Evolutionary conservation across 2,329 filamentous ascomycete species (phyloP), one percentile per base, ranked within the genome.

Genomic region (Exophiala sideris): DNA sequence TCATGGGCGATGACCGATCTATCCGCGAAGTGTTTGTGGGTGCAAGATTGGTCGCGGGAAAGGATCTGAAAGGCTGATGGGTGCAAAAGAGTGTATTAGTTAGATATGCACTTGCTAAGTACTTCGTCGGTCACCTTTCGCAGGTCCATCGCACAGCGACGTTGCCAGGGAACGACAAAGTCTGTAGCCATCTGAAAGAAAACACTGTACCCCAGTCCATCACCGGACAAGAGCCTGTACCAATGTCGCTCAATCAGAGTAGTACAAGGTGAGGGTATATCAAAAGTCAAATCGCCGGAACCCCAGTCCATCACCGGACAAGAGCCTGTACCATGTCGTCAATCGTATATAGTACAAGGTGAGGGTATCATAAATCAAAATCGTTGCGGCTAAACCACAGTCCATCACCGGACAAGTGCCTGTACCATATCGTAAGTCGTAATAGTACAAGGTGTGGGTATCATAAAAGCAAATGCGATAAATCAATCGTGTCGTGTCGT

Each of bases 1-100:
- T 85, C 79, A 85, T 81, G 1, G 83, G 80, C 0, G 83, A 86
- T 64, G 83, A 86, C 62, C 72, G 83, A 4, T 85, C 85, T 59
- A 81, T 85, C 46, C 62, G 65, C 0, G 63, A 72, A 16, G 83
- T 85, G 0, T 85, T 73, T 66, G 78, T 85, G 0, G 62, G 67
- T 4, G 82, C 81, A 1, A 29, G 7, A 29, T 29, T 29, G 24
- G 24, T 29, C 3, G 24, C 24, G 24, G 24, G 24, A 29, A 29
- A 29, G 24, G 24, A 29, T 29, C 2, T 29, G 24, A 29, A 29
- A 4, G 24, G 24, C 5, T 29, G 24, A 36, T 39, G 35, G 8
- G 39, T 29, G 40, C 40, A 39, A 51, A 51, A 14, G 48, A 51
- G 48, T 51, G 48, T 51, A 39, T 51, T 45, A 34, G 21, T 51